These are phyloP conservation scores for Solanum hybrid DNA, from an alignment of 305 asterid species.

Conservation along the genomic window DNA sequence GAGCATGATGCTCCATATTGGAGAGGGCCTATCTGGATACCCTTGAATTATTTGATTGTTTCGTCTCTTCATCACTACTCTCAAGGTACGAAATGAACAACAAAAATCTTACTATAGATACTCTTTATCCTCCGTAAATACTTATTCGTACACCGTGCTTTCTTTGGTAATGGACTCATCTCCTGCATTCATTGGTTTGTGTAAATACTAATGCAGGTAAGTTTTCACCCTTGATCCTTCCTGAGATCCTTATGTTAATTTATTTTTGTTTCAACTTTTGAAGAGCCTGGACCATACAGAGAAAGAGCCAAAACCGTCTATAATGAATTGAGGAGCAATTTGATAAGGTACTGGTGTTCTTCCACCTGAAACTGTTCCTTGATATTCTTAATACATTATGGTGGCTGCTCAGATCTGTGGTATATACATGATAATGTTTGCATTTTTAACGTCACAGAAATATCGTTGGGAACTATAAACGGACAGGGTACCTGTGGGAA, in stretches of 20 bases:
- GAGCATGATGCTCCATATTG: slow-evolving; percentile 97
- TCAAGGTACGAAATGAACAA: slow-evolving; percentile 35
- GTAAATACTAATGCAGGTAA: neutral
- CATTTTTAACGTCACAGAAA: slow-evolving; percentile 41
- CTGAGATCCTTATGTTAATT: neutral
- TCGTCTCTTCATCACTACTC: slow-evolving; percentile 81
- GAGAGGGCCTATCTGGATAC: slow-evolving; percentile 99
- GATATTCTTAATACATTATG: neutral
- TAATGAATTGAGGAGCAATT: slow-evolving; percentile 66
- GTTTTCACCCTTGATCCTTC: neutral
- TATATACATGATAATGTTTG: neutral
- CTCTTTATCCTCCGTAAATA: neutral
- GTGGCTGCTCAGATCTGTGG: neutral
- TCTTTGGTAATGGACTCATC: neutral
- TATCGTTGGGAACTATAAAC: slow-evolving; percentile 56
- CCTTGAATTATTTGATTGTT: slow-evolving; percentile 88
- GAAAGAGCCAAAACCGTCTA: slow-evolving; percentile 62
- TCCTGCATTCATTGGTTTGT: neutral
- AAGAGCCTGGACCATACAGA: slow-evolving; percentile 78
- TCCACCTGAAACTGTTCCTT: neutral
- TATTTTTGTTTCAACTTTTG: slow-evolving; percentile 12
- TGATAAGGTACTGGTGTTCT: slow-evolving; percentile 50
- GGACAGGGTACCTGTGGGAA: slow-evolving; percentile 90
- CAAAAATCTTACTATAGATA: neutral
- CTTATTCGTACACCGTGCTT: neutral